Evolutionary conservation across 345 rosid genomes (phyloP).

Genomic region (Lumnitzera racemosa): DNA sequence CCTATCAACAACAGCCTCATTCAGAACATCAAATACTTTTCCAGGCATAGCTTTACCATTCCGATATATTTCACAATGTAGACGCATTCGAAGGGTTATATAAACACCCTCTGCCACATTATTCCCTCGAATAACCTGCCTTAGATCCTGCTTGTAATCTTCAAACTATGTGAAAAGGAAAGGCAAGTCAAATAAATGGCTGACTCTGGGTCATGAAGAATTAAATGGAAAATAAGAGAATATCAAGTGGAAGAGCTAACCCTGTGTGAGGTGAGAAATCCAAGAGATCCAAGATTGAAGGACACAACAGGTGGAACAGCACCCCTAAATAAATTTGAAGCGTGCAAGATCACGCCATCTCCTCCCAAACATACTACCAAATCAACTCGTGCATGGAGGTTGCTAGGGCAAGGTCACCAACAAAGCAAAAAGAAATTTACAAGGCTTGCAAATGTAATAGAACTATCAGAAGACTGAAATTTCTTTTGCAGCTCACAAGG

Average conservation of each 20-base stretch:
- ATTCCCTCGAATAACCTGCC: constrained; percentile 83
- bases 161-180: constrained; percentile 47
- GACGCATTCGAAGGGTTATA: constrained; percentile 96
- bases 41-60: constrained; percentile 88
- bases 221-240: neutral
- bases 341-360: constrained; percentile 94
- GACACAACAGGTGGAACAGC: constrained; percentile 98
- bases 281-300: constrained; percentile 95
- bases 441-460: neutral
- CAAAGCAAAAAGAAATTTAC: constrained; percentile 5
- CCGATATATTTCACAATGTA: constrained; percentile 80
- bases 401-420: constrained; percentile 35
- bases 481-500: neutral
- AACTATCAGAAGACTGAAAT: too few relatives aligned
- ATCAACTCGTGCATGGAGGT: constrained; percentile 97
- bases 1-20: constrained; percentile 88
- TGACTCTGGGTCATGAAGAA: neutral
- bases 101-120: constrained; percentile 79
- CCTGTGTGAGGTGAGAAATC: constrained; percentile 89
- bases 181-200: neutral
- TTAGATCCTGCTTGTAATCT: constrained; percentile 74
- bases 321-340: constrained; percentile 85
- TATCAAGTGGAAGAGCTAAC: constrained; percentile 31
- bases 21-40: constrained; percentile 85
- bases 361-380: constrained; percentile 97